A percentile compares a stretch with the other conserved stretches of the same genome.
Conservation (phyloP, 2,329 filamentous ascomycete species). For the Lachnellula subtilissima region DNA sequence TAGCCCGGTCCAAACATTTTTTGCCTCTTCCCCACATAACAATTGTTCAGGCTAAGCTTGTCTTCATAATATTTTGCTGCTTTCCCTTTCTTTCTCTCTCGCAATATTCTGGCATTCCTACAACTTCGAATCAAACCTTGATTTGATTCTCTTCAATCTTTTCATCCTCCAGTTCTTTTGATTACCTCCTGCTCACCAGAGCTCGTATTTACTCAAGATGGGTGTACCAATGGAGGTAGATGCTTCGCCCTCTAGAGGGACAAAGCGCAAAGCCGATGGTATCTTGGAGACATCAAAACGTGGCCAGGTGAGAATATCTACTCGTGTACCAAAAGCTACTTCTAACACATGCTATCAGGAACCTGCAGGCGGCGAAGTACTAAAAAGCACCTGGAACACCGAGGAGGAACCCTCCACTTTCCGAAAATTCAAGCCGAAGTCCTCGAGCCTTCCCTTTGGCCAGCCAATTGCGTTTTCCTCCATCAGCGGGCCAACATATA, state of each 20-base stretch:
- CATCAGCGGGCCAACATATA: slow-evolving; percentile 84
- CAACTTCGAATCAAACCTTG: not conserved
- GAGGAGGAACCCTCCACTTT: slow-evolving; percentile 21
- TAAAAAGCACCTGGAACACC: slow-evolving; percentile 29
- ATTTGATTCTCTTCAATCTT: not conserved
- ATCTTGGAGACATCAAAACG: slow-evolving; percentile 17
- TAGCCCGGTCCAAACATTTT: not conserved
- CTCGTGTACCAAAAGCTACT: not conserved
- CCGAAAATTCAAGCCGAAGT: slow-evolving; percentile 31
- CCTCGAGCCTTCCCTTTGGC: slow-evolving; percentile 53
- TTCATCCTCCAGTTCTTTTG: not conserved
- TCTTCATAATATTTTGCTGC: slow-evolving; percentile 4
- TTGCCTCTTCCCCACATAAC: not conserved
- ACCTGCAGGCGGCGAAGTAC: slow-evolving; percentile 24
- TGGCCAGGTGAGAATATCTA: slow-evolving; percentile 11
- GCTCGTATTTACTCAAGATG: slow-evolving; percentile 14
- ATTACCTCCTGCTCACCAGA: not conserved
- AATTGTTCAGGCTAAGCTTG: slow-evolving; percentile 7
- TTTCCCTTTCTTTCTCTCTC: not conserved
- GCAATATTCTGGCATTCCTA: not conserved
- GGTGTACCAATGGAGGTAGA: slow-evolving; percentile 26
- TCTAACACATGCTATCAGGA: slow-evolving; percentile 17
- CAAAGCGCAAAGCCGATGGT: slow-evolving; percentile 27
- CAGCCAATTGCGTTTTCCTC: slow-evolving; percentile 49
- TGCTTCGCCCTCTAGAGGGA: slow-evolving; percentile 14